Evolutionary conservation across 345 rosid genomes (phyloP).

Genomic region (Pistacia integerrima): DNA sequence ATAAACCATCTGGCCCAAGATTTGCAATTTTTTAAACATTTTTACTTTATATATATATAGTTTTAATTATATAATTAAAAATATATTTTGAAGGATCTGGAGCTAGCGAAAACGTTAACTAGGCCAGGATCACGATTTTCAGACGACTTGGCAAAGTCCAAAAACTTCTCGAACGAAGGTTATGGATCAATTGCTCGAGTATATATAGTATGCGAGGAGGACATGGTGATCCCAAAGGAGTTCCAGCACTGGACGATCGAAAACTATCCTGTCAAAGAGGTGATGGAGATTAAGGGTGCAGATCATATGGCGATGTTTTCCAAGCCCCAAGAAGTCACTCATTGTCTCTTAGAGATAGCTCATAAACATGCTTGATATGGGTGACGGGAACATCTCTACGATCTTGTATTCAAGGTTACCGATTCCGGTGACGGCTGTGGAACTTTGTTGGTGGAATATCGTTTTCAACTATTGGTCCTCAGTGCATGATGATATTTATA

Average conservation of each 20-base stretch:
- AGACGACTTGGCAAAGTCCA: conserved; percentile 24
- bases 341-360: conserved; percentile 21
- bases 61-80: no score
- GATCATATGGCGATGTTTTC: conserved; percentile 55
- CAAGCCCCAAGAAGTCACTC: conserved; percentile 32
- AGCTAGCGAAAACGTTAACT: conserved; percentile 33
- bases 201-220: conserved; percentile 35
- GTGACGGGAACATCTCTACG: no score
- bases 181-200: conserved; percentile 26
- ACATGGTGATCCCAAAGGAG: conserved; percentile 9
- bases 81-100: conserved; percentile 34
- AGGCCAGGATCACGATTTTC: conserved; percentile 46
- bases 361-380: neutral
- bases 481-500: no score
- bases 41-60: neutral
- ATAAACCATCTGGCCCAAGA: neutral
- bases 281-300: conserved; percentile 31
- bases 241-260: conserved; percentile 34
- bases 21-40: neutral
- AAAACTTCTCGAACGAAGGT: conserved; percentile 23
- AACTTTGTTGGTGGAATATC: no score
- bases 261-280: conserved; percentile 26
- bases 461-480: no score
- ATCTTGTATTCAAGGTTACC: no score
- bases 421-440: no score